Base-by-base conservation (phyloP, 2,329 filamentous ascomycete species). In the Pseudogymnoascus sp. region DNA sequence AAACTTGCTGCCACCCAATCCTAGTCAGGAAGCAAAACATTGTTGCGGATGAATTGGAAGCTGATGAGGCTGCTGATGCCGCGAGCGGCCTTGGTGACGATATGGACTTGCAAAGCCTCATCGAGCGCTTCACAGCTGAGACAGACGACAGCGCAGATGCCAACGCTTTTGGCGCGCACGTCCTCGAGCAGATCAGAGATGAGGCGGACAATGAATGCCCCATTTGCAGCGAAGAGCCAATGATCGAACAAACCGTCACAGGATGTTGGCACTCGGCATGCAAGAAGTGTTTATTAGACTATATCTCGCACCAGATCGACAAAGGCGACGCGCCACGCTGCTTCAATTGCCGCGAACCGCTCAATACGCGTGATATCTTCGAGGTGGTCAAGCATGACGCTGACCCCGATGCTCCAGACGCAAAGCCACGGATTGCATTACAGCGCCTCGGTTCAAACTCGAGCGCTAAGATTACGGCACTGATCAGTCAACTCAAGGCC, bases 181-280 rank as follows among this genome's bases (percentile, higher is more conserved):
- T 93, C 0, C 80, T 99, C 13, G 86, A 89, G 67, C 92, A 98
- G 74, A 99, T 99, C 60, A 90, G 96, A 68, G 90, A 90, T 63
- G 93, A 98, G 72, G 87, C 90, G 0, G 85, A 89, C 65, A 89
- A 89, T 66, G 95, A 99, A 77, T 99, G 95, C 71, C 93, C 95
- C 0, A 90, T 99, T 62, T 99, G 95, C 76, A 86, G 90, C 3
- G 93, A 98, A 75, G 95, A 98, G 74, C 92, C 93, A 3, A 98
- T 98, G 92, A 85, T 91, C 43, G 90, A 97, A 63, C 93, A 96
- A 73, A 89, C 90, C 0, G 95, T 99, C 1, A 98, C 95, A 0
- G 91, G 92, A 0, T 99, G 95, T 77, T 99, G 95, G 92, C 95
- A 99, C 75, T 96, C 91, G 36, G 93, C 95, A 0, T 99, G 95